Evolutionary conservation across 768 basidiomycete genomes (phyloP).

Genomic region (Chlorophyllum brunneum): DNA sequence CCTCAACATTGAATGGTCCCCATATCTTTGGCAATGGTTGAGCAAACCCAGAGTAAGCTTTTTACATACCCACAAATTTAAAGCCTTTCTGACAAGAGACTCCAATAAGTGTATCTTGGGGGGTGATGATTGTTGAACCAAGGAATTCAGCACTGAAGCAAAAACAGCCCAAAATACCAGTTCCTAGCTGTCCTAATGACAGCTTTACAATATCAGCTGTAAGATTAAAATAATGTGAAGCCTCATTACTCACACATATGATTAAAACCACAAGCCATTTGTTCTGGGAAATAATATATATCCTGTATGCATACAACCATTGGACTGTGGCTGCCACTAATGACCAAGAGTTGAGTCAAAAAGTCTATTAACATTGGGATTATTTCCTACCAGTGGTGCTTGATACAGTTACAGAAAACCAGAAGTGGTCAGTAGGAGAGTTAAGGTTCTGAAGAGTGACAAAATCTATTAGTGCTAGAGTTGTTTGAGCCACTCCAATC

Average conservation of each 20-base stretch:
- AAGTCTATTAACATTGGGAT: neutral
- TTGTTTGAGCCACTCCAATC: too few species aligned
- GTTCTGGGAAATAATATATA: neutral
- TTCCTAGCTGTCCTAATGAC: neutral
- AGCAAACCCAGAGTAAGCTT: neutral
- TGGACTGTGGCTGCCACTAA: neutral
- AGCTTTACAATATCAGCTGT: neutral
- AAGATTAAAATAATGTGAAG: neutral
- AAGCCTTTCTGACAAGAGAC: neutral
- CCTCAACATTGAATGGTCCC: too few species aligned
- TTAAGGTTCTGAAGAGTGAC: too few species aligned
- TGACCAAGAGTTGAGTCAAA: neutral
- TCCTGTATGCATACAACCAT: neutral
- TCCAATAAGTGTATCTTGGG: too few species aligned
- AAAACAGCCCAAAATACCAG: neutral
- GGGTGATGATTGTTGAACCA: too few species aligned
- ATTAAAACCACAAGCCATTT: neutral
- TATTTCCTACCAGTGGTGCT: neutral
- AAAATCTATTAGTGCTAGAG: neutral
- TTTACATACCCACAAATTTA: neutral
- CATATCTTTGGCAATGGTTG: neutral
- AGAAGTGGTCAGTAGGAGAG: neutral
- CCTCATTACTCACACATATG: neutral
- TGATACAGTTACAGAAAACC: neutral
- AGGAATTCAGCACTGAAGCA: neutral